Evolutionary conservation across 768 basidiomycete genomes (phyloP).

Genomic region (Hypholoma fasciculare): DNA sequence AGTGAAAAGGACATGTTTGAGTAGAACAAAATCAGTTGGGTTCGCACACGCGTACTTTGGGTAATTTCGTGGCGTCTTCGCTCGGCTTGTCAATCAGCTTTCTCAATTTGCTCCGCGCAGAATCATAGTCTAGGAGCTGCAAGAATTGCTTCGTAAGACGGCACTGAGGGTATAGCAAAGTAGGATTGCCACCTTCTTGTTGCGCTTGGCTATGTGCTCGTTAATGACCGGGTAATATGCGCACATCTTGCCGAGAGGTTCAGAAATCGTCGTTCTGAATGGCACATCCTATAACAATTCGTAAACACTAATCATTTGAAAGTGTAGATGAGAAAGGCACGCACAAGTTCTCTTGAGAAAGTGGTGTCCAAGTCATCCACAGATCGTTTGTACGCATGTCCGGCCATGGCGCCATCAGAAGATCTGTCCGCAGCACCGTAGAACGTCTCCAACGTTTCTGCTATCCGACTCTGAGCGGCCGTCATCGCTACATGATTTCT

Average conservation of each 20-base stretch:
- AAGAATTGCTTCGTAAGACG: neutral
- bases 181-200: constrained; percentile 77
- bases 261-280: constrained; percentile 91
- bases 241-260: constrained; percentile 96
- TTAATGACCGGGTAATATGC: constrained; percentile 93
- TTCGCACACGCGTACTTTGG: constrained; percentile 51
- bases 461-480: constrained; percentile 86
- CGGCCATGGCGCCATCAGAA: constrained; percentile 94
- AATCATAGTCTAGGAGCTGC: constrained; percentile 93
- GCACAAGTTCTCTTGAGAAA: constrained; percentile 81
- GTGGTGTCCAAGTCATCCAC: constrained; percentile 91
- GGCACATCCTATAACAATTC: constrained; percentile 71
- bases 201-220: constrained; percentile 90
- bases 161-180: neutral
- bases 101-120: constrained; percentile 86
- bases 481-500: constrained; percentile 75
- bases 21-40: neutral
- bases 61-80: constrained; percentile 90
- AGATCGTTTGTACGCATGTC: constrained; percentile 93
- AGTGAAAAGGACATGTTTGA: neutral
- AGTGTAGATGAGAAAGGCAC: constrained; percentile 24
- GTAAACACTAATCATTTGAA: neutral
- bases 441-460: constrained; percentile 92
- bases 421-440: constrained; percentile 82
- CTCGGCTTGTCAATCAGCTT: constrained; percentile 91